Percentiles rank a stretch among this genome's conserved stretches.
phyloP scores from a whole-genome alignment of 2,329 filamentous ascomycete species.

The Cladosporium sp. region DNA sequence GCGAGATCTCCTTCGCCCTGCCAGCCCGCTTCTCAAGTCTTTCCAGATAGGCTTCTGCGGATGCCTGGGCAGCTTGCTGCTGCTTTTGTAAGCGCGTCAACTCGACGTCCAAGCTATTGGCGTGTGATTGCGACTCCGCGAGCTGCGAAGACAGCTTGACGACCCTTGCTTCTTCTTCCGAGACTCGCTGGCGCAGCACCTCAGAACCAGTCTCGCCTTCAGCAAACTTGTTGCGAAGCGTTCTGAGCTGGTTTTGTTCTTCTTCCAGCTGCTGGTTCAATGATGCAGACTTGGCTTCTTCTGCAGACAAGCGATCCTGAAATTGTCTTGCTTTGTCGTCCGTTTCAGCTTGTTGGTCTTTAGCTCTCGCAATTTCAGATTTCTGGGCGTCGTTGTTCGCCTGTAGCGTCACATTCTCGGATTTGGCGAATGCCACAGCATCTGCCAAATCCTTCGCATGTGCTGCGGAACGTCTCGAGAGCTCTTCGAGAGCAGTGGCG shows the following conservation, averaged over 20 bases:
- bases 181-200: constrained; percentile 67
- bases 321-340: constrained; percentile 35
- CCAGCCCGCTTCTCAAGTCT: constrained; percentile 67
- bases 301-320: constrained; percentile 43
- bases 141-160: constrained; percentile 65
- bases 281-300: constrained; percentile 43
- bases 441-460: constrained; percentile 43
- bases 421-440: constrained; percentile 43
- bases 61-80: constrained; percentile 50
- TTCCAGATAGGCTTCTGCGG: constrained; percentile 44
- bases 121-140: constrained; percentile 69
- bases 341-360: constrained; percentile 31
- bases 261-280: constrained; percentile 55
- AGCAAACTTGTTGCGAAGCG: constrained; percentile 66
- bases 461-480: constrained; percentile 39
- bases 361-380: constrained; percentile 26
- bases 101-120: constrained; percentile 72
- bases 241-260: constrained; percentile 64
- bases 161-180: constrained; percentile 70
- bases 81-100: constrained; percentile 65
- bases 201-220: constrained; percentile 83
- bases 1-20: constrained; percentile 77
- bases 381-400: constrained; percentile 38
- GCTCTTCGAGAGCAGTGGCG: constrained; percentile 40
- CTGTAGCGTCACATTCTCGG: constrained; percentile 42